These are phyloP conservation scores for Viridothelium virens DNA, from an alignment of 495 filamentous ascomycete species.

Conservation along the genomic window DNA sequence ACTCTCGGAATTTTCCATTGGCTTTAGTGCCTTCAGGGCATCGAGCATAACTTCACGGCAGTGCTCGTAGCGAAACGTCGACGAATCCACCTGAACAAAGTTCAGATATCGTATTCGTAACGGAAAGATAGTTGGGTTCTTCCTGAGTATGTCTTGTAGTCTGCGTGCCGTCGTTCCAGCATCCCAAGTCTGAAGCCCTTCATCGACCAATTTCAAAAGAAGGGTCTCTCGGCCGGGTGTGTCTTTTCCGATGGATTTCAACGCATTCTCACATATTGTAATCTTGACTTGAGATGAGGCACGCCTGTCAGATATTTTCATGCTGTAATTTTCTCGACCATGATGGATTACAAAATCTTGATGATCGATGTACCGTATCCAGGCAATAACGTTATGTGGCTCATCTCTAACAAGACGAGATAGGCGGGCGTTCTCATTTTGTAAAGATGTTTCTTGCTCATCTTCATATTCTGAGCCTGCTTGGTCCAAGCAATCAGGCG, in stretches of 20 bases:
- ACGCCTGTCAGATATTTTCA: conserved; percentile 48
- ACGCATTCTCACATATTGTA: conserved; percentile 71
- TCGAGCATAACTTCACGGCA: conserved; percentile 44
- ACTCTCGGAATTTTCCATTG: conserved; percentile 17
- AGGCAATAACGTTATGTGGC: conserved; percentile 60
- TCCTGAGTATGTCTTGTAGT: conserved; percentile 55
- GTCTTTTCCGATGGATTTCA: conserved; percentile 44
- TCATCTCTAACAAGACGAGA: conserved; percentile 49
- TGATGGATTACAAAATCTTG: conserved; percentile 57
- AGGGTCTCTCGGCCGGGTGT: conserved; percentile 47
- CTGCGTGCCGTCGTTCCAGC: conserved; percentile 48
- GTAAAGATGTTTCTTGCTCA: not conserved
- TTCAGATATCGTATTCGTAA: conserved; percentile 72
- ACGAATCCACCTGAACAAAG: conserved; percentile 62
- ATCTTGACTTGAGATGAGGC: conserved; percentile 71
- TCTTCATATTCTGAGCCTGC: too few species aligned
- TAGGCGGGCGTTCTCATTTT: conserved; percentile 47
- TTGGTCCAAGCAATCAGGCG: not conserved
- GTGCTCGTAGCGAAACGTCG: conserved; percentile 60
- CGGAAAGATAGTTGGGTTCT: conserved; percentile 49
- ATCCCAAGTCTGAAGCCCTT: conserved; percentile 68
- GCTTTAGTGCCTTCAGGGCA: conserved; percentile 35
- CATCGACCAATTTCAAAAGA: conserved; percentile 58
- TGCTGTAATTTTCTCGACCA: conserved; percentile 29
- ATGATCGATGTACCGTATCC: conserved; percentile 68